A percentile compares a stretch with the other conserved stretches of the same genome.
These are phyloP conservation scores for Coprinellus aureogranulatus DNA, from an alignment of 768 basidiomycete genomes.

Conservation along the genomic window DNA sequence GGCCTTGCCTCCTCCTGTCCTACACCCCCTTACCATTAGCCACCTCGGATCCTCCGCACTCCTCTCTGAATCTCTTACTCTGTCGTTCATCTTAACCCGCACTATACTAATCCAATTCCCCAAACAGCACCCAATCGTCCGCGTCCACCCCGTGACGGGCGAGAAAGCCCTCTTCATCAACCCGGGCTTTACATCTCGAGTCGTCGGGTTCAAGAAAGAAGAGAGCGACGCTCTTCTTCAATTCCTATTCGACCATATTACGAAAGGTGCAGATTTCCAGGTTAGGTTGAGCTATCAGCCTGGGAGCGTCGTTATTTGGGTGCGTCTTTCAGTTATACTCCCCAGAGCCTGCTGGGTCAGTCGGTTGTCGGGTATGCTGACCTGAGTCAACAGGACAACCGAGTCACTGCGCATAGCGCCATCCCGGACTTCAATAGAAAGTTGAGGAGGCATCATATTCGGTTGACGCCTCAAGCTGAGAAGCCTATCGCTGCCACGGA, in stretches of 20 bases:
- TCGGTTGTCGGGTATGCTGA: too few relatives aligned
- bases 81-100: too few relatives aligned
- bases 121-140: constrained; percentile 36
- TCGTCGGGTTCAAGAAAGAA: constrained; percentile 53
- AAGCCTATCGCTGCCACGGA: constrained; percentile 18
- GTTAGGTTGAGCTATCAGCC: constrained; percentile 36
- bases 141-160: constrained; percentile 56
- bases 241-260: constrained; percentile 52
- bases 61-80: too few relatives aligned
- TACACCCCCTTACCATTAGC: constrained; percentile 27
- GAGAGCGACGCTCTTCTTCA: constrained; percentile 53
- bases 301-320: constrained; percentile 57
- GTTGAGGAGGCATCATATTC: constrained; percentile 41
- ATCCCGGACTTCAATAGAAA: constrained; percentile 35
- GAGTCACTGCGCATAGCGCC: constrained; percentile 46
- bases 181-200: constrained; percentile 48
- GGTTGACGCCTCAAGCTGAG: constrained; percentile 49
- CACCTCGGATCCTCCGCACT: constrained; percentile 32
- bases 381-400: constrained; percentile 49
- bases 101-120: too few relatives aligned
- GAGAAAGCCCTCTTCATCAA: constrained; percentile 61
- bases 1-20: too few relatives aligned
- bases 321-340: constrained; percentile 19
- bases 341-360: too few relatives aligned
- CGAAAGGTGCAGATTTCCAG: constrained; percentile 50